phyloP scores from a whole-genome alignment of 371 early-diverging fungal species.

The Nematocida sp. region DNA sequence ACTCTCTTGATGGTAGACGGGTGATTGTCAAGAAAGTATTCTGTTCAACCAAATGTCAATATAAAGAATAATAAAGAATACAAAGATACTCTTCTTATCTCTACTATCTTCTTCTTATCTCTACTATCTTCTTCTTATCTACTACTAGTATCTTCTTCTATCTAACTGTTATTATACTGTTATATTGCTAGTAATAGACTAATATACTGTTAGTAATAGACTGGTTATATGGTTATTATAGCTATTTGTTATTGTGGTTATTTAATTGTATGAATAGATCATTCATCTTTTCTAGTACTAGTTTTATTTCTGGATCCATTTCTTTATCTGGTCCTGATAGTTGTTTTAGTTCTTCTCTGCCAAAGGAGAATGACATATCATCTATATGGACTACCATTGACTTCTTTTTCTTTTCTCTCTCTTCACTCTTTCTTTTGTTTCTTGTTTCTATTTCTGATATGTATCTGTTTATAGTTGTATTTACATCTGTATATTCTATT shows the following conservation, averaged over 20 bases:
- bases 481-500: background rate
- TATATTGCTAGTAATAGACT: too few species aligned
- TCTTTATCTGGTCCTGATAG: constrained; percentile 33
- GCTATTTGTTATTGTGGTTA: background rate
- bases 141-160: too few species aligned
- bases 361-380: constrained; percentile 50
- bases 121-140: too few species aligned
- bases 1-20: constrained; percentile 27
- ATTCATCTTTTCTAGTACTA: constrained; percentile 40
- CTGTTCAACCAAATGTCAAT: constrained; percentile 36
- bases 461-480: background rate
- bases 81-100: too few species aligned
- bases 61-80: background rate
- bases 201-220: too few species aligned
- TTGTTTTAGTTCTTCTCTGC: constrained; percentile 47
- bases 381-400: constrained; percentile 48
- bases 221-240: background rate
- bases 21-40: constrained; percentile 47
- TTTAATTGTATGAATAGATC: constrained; percentile 35
- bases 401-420: constrained; percentile 29
- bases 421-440: background rate
- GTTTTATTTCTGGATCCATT: constrained; percentile 38
- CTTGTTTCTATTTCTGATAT: background rate
- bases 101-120: too few species aligned
- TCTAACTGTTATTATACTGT: too few species aligned